Evolutionary conservation across 2,329 filamentous ascomycete species (phyloP), one percentile per base, ranked within the genome.

Genomic region (Davidsoniella virescens): DNA sequence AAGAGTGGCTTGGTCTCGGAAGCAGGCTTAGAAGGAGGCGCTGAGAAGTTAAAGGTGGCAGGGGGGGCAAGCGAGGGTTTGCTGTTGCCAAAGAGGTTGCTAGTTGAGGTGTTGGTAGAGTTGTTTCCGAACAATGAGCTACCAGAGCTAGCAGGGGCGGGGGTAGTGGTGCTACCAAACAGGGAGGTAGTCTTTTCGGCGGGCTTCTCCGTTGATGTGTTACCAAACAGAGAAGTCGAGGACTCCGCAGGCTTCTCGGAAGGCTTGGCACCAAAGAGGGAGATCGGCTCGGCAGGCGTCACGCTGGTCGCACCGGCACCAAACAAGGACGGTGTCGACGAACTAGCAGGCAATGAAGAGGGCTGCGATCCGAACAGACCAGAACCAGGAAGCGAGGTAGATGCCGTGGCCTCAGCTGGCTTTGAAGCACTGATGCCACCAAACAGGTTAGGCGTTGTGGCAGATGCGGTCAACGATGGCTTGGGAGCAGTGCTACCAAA

Each of bases 281-380:
- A 8, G 33, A 37, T 6, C 4, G 47, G 3, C 12, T 33, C 10
- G 1, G 36, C 12, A 3, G 42, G 25, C 18, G 39, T 47, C 4
- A 5, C 20, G 48, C 17, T 44, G 4, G 48, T 14, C 26, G 23
- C 20, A 14, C 23, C 26, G 17, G 40, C 25, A 33, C 49, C 49
- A 36, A 50, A 50, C 4, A 45, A 38, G 2, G 41, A 40, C 16
- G 42, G 17, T 4, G 40, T n/a, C 29, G 29, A 12, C 29, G 29
- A 33, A 33, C 29, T 33, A 33, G 29, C 8, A 12, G 29, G 9
- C 12, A 60, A 5, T 12, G 64, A 62, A 12, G 59, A 55, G 23
- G 62, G 57, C 51, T 65, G 65, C 37, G 56, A 60, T 17, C 66
- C 68, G 55, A 71, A 71, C n/a, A 69, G 49, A 10, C 58, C 65